Percentiles rank a stretch among this genome's conserved stretches.
phyloP scores from a whole-genome alignment of 2,329 filamentous ascomycete species.

The Cordyceps javanica region DNA sequence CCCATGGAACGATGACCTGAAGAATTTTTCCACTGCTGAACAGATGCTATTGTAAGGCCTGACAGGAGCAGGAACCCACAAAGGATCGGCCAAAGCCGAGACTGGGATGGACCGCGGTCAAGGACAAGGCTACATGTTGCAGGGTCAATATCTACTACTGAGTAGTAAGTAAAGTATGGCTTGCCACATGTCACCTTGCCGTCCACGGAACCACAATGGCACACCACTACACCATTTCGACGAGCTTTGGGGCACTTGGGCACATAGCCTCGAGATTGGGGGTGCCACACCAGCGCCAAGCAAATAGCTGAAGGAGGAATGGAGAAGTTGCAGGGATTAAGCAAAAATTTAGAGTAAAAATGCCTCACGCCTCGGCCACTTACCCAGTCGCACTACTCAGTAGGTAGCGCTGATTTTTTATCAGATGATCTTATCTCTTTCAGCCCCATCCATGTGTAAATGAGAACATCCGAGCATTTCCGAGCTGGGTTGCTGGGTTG shows the following conservation, averaged over 20 bases:
- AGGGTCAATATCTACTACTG: no score
- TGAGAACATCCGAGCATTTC: background rate
- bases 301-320: background rate
- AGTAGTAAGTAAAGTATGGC: background rate
- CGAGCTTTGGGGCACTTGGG: background rate
- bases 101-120: background rate
- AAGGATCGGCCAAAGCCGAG: background rate
- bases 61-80: background rate
- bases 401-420: background rate
- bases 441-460: background rate
- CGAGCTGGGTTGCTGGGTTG: background rate
- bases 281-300: background rate
- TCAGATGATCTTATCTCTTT: conserved; percentile 3
- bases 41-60: background rate
- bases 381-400: background rate
- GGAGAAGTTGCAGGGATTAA: background rate
- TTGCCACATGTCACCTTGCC: background rate
- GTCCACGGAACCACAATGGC: background rate
- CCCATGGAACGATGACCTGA: background rate
- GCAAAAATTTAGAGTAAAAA: background rate
- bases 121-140: background rate
- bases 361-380: background rate
- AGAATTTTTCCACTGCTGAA: background rate
- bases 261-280: background rate
- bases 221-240: background rate